These are phyloP conservation scores for Pichia cabralensis DNA, from an alignment of 805 yeast species.

Conservation along the genomic window DNA sequence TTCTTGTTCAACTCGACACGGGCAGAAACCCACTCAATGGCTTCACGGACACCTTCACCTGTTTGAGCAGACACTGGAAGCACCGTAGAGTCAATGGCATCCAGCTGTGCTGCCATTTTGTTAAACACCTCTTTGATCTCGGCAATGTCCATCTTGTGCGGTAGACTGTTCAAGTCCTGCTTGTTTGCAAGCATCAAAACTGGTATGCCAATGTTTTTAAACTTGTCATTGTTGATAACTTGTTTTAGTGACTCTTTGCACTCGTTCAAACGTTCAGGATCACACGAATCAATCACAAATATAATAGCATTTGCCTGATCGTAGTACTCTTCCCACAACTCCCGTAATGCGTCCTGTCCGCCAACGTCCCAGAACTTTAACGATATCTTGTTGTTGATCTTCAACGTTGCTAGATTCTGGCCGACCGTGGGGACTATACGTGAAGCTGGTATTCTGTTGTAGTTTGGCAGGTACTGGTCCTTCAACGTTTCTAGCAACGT, in stretches of 20 bases:
- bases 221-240: conserved; percentile 53
- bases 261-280: conserved; percentile 71
- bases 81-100: conserved; percentile 86
- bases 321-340: conserved; percentile 84
- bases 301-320: conserved; percentile 82
- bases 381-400: conserved; percentile 26
- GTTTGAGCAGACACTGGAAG: conserved; percentile 81
- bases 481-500: conserved; percentile 63
- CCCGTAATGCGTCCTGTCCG: conserved; percentile 79
- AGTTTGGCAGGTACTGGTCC: conserved; percentile 36
- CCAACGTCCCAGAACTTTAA: conserved; percentile 95
- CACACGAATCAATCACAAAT: conserved; percentile 88
- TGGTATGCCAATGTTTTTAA: conserved; percentile 70
- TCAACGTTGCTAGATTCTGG: conserved; percentile 60
- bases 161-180: conserved; percentile 60
- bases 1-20: conserved; percentile 59
- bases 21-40: conserved; percentile 80
- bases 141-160: conserved; percentile 57
- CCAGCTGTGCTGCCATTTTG: conserved; percentile 69
- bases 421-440: conserved; percentile 90
- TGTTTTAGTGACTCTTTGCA: conserved; percentile 56
- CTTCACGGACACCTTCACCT: conserved; percentile 76
- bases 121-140: conserved; percentile 78
- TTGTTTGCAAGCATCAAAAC: conserved; percentile 92
- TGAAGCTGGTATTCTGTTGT: conserved; percentile 39